Base-by-base conservation (phyloP, 1,139 yeast species). In the Blastobotrys petasosporus region DNA sequence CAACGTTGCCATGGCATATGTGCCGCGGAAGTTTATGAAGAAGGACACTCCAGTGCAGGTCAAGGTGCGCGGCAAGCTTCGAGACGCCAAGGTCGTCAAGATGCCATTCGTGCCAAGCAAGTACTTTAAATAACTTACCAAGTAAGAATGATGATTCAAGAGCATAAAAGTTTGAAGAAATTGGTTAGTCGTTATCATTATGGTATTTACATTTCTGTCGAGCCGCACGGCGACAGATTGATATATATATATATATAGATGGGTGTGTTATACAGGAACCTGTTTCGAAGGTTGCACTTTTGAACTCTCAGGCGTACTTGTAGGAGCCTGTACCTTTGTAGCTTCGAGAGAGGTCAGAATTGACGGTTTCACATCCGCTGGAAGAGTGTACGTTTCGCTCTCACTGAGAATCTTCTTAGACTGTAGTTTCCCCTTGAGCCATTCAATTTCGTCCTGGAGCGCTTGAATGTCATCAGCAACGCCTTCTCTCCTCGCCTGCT, bases 1-100 rank as follows among this genome's bases (percentile, higher is more conserved):
- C 54, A 92, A 92, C 62, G 83, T 92, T 50, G 97, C 95, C 20
- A 96, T 90, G 76, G 96, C 85, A 5, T 92, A 86, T 66, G 76
- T 92, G 36, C 76, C 84, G 52, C 82, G 86, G 58, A 79, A 78
- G n/a, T 73, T 70, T 58, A 74, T 77, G 57, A 92, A 90, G 69
- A 73, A 78, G 39, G 97, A 95, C 1, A 78, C 88, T n/a, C 72
- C 76, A 44, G 72, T 90, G 37, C 68, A 77, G 55, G 80, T 90
- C 51, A 84, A 85, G 57, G 83, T 92, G 46, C 78, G 97, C 64
- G 94, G 92, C 54, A 90, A 88, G 63, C 66, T 74, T 58, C 80
- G 94, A 62, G 83, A 82, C 37, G 96, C 87, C 4, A 72, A 65
- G 32, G 76, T 90, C 29, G 72, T 81, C 34, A 86, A 85, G 66